phyloP scores from a whole-genome alignment of 2,329 filamentous ascomycete genomes.

The Alternaria gansuensis region DNA sequence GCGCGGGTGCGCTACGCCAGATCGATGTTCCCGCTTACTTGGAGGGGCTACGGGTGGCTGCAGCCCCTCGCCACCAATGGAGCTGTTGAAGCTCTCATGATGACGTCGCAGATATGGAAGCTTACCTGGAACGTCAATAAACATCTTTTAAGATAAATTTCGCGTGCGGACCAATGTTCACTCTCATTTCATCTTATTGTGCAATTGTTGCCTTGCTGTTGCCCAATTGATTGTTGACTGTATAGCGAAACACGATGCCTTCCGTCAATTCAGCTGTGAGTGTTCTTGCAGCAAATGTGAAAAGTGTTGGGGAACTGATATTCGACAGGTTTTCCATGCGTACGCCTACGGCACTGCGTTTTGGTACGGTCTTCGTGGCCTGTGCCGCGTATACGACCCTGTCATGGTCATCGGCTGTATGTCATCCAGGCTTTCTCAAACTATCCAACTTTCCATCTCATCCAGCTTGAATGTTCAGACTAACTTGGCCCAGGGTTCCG shows the following conservation, averaged over 20 bases:
- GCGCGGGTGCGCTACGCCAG: constrained; percentile 8
- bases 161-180: background rate
- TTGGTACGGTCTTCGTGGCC: constrained; percentile 38
- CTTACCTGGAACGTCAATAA: constrained; percentile 5
- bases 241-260: constrained; percentile 8
- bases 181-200: background rate
- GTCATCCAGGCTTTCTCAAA: background rate
- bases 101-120: constrained; percentile 23
- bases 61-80: constrained; percentile 23
- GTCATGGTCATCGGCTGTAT: constrained; percentile 38
- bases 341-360: constrained; percentile 41
- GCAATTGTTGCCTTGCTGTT: background rate
- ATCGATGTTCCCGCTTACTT: constrained; percentile 1
- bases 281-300: too few relatives aligned
- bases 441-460: background rate
- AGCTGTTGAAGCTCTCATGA: constrained; percentile 30
- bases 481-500: constrained; percentile 33
- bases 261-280: constrained; percentile 15
- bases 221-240: background rate
- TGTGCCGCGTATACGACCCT: constrained; percentile 38
- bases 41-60: constrained; percentile 10
- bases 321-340: constrained; percentile 33
- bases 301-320: background rate
- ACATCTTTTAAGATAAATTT: constrained; percentile 5
- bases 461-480: background rate